These are phyloP conservation scores for Mycena haematopus DNA, from an alignment of 768 basidiomycete species.

Conservation along the genomic window DNA sequence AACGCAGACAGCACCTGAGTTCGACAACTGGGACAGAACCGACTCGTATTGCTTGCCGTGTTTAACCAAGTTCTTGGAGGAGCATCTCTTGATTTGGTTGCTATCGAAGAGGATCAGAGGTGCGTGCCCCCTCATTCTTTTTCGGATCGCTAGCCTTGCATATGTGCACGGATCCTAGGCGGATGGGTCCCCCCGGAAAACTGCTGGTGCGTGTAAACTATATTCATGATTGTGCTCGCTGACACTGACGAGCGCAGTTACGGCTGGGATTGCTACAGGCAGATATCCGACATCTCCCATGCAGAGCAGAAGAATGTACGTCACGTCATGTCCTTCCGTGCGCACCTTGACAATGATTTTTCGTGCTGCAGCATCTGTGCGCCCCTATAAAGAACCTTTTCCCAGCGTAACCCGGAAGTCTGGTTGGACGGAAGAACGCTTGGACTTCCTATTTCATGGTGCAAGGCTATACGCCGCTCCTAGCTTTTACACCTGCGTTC, in stretches of 20 bases:
- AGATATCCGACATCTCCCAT: neutral
- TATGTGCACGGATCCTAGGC: neutral
- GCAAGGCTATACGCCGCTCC: too few species aligned
- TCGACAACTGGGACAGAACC: neutral
- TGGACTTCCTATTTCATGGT: too few species aligned
- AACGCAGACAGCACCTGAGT: neutral
- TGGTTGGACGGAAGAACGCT: too few species aligned
- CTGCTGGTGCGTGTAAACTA: neutral
- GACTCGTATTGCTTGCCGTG: neutral
- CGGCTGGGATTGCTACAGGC: neutral
- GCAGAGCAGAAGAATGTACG: neutral
- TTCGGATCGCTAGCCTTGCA: neutral
- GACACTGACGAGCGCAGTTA: neutral
- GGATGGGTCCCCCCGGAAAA: neutral
- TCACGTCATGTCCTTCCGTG: neutral
- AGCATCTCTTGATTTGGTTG: neutral
- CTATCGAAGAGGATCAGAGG: neutral
- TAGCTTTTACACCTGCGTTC: too few species aligned
- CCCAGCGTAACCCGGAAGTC: too few species aligned
- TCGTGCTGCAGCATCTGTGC: neutral
- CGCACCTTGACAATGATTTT: neutral
- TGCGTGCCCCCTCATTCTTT: neutral
- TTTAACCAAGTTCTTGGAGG: neutral
- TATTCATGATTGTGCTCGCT: neutral
- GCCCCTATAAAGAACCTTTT: neutral